Evolutionary conservation across 2,329 filamentous ascomycete genomes (phyloP), one percentile per base, ranked within the genome.

Genomic region (Setomelanomma holmii): DNA sequence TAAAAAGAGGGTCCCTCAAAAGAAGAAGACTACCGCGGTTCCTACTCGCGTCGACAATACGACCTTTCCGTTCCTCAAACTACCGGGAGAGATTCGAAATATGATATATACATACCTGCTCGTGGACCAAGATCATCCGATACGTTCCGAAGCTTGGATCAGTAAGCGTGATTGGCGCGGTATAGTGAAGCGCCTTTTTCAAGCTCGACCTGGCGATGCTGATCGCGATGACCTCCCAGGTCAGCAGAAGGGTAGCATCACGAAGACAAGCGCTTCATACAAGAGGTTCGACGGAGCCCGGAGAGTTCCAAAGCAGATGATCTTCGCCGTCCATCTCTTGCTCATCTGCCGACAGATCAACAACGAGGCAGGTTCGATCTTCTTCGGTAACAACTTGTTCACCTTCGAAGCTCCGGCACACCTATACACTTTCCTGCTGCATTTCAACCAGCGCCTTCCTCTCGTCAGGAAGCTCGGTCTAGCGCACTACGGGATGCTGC

Each of bases 51-150:
- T 24, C 19, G 16, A 42, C 19, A 43, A 8, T 4, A 24, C 41
- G 8, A 33, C 22, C 8, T 56, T 56, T 23, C 45, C 46, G 3
- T 49, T 57, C 30, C 45, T 57, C n/a, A 40, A 57, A 14, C 47
- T 57, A 2, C 51, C 55, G 7, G 51, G 20, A 2, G 55, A 57
- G 27, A 48, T 57, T 12, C 47, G 55, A 11, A 54, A 54, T 23
- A 41, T 45, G 34, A 49, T 57, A 22, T 57, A 57, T 34, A 34
- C 33, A 6, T 46, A 52, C 34, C 11, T 36, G 10, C 46, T 57
- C 6, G 36, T 53, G 3, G 50, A 56, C 24, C 4, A 20, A 1
- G 39, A 47, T 4, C 47, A 43, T 34, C 19, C 43, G 6, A 39
- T 56, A 21, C 30, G 22, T 10, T 40, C 44, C 40, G 40, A 44